Percentiles rank a stretch among this genome's conserved stretches.
Evolutionary conservation across 2,329 filamentous ascomycete genomes (phyloP).

Genomic region (Cyphellophora attinorum): DNA sequence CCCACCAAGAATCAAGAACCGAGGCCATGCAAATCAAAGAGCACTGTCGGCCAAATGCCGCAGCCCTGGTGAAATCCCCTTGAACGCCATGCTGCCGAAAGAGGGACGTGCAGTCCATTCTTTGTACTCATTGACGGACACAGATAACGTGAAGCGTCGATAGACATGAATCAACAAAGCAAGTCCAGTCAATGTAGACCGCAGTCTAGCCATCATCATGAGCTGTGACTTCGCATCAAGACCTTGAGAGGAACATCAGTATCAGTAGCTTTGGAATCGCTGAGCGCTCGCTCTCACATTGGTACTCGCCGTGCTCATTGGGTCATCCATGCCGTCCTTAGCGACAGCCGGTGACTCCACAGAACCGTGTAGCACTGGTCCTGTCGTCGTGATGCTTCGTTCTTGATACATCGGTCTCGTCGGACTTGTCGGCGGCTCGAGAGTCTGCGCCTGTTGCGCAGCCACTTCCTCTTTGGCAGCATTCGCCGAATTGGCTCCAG

Average conservation of each 20-base stretch:
- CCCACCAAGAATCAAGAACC: no score
- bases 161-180: no score
- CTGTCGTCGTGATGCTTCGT: slow-evolving; percentile 61
- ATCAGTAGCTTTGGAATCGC: slow-evolving; percentile 11
- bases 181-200: no score
- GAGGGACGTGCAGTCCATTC: no score
- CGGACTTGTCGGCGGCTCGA: slow-evolving; percentile 3
- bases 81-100: no score
- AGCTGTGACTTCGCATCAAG: slow-evolving; percentile 15
- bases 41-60: no score
- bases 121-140: no score
- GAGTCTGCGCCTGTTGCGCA: neutral
- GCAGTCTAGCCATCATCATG: no score
- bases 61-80: no score
- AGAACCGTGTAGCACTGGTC: slow-evolving; percentile 45
- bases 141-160: no score
- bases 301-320: slow-evolving; percentile 24
- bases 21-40: no score
- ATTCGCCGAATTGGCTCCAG: slow-evolving; percentile 5
- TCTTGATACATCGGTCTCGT: slow-evolving; percentile 46
- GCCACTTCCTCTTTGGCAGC: slow-evolving; percentile 1
- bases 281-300: neutral
- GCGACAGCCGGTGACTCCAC: slow-evolving; percentile 55
- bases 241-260: slow-evolving; percentile 12
- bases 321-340: slow-evolving; percentile 53